These are phyloP conservation scores for Citrus sp. DNA, from an alignment of 345 rosid species.

Conservation along the genomic window DNA sequence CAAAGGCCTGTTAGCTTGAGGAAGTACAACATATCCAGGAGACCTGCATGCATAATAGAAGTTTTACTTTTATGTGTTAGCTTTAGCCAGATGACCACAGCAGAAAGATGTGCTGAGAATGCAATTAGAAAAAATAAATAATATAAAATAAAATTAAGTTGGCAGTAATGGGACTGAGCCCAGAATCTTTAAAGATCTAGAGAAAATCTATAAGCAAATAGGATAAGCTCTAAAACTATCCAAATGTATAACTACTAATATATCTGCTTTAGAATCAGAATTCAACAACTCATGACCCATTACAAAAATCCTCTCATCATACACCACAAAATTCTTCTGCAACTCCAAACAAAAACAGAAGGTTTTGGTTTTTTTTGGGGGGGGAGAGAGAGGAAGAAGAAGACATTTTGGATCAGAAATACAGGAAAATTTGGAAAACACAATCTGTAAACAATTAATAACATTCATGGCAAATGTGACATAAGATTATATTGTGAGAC, in stretches of 20 bases:
- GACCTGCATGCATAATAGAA: conserved; percentile 43
- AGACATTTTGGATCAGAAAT: background rate
- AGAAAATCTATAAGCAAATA: background rate
- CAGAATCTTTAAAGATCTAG: background rate
- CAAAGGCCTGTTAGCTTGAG: conserved; percentile 27
- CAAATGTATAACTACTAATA: background rate
- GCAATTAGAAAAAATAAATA: background rate
- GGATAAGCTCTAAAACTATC: background rate
- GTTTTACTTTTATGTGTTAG: background rate
- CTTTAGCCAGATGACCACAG: background rate
- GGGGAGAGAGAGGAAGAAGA: too few species aligned
- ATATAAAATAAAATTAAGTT: background rate
- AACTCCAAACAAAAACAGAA: background rate
- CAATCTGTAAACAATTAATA: background rate
- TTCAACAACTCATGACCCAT: background rate
- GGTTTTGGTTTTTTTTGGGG: too few species aligned
- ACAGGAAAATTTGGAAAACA: background rate
- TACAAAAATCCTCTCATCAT: background rate
- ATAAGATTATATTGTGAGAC: background rate
- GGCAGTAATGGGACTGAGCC: background rate
- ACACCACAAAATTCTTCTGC: background rate
- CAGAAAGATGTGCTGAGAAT: background rate
- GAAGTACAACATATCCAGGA: conserved; percentile 48
- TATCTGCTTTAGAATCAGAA: background rate
- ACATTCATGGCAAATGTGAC: background rate